Conservation (phyloP, 1,284 basidiomycete genomes). For the Trichosporon sp. region DNA sequence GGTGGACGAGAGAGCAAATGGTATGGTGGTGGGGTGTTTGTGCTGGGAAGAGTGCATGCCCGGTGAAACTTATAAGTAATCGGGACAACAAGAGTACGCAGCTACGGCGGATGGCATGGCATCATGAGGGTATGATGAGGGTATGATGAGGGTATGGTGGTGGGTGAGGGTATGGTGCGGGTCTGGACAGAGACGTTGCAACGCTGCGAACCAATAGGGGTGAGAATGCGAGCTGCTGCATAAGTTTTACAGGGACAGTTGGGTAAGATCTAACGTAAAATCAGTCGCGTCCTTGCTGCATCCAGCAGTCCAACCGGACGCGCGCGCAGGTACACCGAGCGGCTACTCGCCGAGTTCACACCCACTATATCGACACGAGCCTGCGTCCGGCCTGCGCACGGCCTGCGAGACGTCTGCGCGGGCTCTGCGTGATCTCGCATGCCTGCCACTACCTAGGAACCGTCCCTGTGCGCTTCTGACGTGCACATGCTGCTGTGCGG, state of each 20-base stretch:
- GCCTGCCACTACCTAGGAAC: neutral
- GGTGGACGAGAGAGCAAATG: neutral
- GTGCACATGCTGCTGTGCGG: neutral
- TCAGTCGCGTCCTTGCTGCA: slow-evolving; percentile 17
- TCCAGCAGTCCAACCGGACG: neutral
- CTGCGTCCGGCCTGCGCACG: neutral
- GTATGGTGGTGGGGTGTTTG: neutral
- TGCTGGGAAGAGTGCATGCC: neutral
- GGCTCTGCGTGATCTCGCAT: neutral
- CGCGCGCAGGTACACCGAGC: neutral
- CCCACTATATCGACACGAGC: neutral
- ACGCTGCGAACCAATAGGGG: slow-evolving; percentile 1
- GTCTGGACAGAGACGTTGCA: neutral
- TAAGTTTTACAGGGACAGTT: slow-evolving; percentile 11
- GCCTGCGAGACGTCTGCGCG: too few species aligned
- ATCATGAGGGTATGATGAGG: neutral
- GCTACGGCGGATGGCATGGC: neutral
- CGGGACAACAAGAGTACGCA: neutral
- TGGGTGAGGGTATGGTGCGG: neutral
- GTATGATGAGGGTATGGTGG: too few species aligned
- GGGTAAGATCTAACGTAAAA: slow-evolving; percentile 12
- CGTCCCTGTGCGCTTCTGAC: neutral
- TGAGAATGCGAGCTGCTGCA: slow-evolving; percentile 18
- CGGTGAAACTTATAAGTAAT: neutral
- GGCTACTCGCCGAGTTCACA: neutral